A percentile compares a stretch with the other conserved stretches of the same genome.
Evolutionary conservation across 2,329 filamentous ascomycete species (phyloP).

Genomic region (Fusarium albidum): DNA sequence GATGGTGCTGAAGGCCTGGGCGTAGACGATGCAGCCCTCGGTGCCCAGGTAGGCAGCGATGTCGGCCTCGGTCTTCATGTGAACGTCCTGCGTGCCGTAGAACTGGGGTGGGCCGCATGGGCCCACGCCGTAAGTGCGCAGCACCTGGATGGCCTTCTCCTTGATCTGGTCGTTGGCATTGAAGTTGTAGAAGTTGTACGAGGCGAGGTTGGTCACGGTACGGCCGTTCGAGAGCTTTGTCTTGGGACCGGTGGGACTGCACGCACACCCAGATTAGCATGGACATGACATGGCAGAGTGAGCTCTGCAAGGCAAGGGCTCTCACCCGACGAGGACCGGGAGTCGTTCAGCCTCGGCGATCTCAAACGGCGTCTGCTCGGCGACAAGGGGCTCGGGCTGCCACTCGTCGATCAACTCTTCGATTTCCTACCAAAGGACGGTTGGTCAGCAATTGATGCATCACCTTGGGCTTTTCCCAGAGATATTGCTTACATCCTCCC

Average conservation of each 20-base stretch:
- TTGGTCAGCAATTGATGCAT: conserved; percentile 9
- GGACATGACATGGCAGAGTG: no score
- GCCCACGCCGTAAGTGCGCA: conserved; percentile 95
- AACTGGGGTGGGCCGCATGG: conserved; percentile 97
- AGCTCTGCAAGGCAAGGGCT: not conserved
- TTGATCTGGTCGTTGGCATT: conserved; percentile 91
- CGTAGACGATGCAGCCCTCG: conserved; percentile 91
- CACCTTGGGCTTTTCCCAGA: not conserved
- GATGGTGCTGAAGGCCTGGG: conserved; percentile 95
- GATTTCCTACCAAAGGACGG: conserved; percentile 72
- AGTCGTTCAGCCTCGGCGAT: conserved; percentile 83
- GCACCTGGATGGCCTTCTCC: conserved; percentile 91
- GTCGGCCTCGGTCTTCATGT: conserved; percentile 95
- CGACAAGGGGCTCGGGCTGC: conserved; percentile 91
- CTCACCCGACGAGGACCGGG: conserved; percentile 86
- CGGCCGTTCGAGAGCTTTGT: conserved; percentile 87
- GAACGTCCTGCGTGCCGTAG: conserved; percentile 97
- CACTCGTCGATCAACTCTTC: conserved; percentile 97
- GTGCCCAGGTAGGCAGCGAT: conserved; percentile 90
- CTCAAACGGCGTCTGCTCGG: conserved; percentile 76
- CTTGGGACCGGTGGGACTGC: conserved; percentile 80
- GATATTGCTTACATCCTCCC: conserved; percentile 68
- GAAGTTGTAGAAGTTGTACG: conserved; percentile 98
- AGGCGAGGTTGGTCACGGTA: conserved; percentile 91
- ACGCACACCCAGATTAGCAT: conserved; percentile 3